A percentile compares a stretch with the other conserved stretches of the same genome.
phyloP scores from a whole-genome alignment of 1,284 basidiomycete genomes.

The Ustilago bromivora region DNA sequence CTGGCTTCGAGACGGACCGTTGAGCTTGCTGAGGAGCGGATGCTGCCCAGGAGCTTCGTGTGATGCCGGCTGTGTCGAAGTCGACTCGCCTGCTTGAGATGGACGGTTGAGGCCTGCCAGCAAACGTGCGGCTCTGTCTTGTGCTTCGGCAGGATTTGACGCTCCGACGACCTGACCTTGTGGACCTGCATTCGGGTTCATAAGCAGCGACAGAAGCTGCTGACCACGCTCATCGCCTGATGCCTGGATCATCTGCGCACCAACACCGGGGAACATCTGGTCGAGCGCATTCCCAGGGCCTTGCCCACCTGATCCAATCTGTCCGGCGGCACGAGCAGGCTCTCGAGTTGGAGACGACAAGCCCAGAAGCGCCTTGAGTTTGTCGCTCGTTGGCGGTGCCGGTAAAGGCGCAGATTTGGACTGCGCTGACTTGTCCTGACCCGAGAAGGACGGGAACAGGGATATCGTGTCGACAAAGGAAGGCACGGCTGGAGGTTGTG shows the following conservation, averaged over 20 bases:
- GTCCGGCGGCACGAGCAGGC: conserved; percentile 14
- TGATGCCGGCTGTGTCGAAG: conserved; percentile 3
- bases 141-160: conserved; percentile 15
- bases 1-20: conserved; percentile 44
- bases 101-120: conserved; percentile 42
- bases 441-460: conserved; percentile 42
- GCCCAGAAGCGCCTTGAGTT: conserved; percentile 56
- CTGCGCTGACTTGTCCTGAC: conserved; percentile 17
- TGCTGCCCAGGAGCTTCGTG: conserved; percentile 2
- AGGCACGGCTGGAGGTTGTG: conserved; percentile 23
- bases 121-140: conserved; percentile 34
- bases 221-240: conserved; percentile 50
- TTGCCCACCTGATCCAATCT: conserved; percentile 8
- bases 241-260: conserved; percentile 50
- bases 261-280: conserved; percentile 43
- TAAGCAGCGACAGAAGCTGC: conserved; percentile 50
- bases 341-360: conserved; percentile 39
- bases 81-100: not conserved
- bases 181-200: conserved; percentile 25
- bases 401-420: conserved; percentile 39
- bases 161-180: conserved; percentile 13
- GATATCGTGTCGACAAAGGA: conserved; percentile 43
- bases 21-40: conserved; percentile 48
- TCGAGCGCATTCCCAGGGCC: conserved; percentile 12
- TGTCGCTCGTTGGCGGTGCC: conserved; percentile 51